These are phyloP conservation scores for Marasmius oreades DNA, from an alignment of 1,284 basidiomycete genomes.

Conservation along the genomic window DNA sequence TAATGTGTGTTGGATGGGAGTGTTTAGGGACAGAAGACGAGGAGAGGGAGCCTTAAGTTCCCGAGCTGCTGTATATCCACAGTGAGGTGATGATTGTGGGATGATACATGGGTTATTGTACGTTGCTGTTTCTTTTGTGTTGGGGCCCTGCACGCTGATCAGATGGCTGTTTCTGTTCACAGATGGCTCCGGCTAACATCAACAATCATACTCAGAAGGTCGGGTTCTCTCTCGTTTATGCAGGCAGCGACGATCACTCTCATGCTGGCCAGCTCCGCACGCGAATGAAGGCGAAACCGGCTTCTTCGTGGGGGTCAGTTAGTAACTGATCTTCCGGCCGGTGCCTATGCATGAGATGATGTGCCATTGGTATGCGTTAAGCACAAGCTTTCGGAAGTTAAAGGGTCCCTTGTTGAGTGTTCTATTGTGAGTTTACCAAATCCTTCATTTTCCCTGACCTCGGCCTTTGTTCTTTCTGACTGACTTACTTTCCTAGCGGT, in stretches of 20 bases:
- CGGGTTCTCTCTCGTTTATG: slow-evolving; percentile 3
- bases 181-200: slow-evolving; percentile 88
- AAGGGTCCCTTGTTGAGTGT: too few relatives aligned
- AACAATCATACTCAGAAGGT: slow-evolving; percentile 84
- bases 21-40: slow-evolving; percentile 85
- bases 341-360: too few relatives aligned
- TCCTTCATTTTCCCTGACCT: too few relatives aligned
- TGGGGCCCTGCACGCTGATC: not conserved
- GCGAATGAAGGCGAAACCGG: slow-evolving; percentile 67
- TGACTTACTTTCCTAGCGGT: too few relatives aligned
- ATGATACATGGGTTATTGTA: slow-evolving; percentile 84
- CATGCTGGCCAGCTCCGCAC: slow-evolving; percentile 78
- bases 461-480: too few relatives aligned
- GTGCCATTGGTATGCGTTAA: too few relatives aligned
- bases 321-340: slow-evolving; percentile 85
- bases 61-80: slow-evolving; percentile 81
- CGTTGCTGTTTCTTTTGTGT: slow-evolving; percentile 24
- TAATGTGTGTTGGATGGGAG: slow-evolving; percentile 68
- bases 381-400: too few relatives aligned
- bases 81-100: slow-evolving; percentile 91
- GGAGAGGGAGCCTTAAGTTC: slow-evolving; percentile 76
- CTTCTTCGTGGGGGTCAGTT: slow-evolving; percentile 53
- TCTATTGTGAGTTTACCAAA: too few relatives aligned
- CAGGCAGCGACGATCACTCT: slow-evolving; percentile 31
- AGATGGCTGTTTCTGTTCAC: slow-evolving; percentile 2